Evolutionary conservation across 2,329 filamentous ascomycete species (phyloP).

Genomic region (Hawksworthiomyces lignivorus): DNA sequence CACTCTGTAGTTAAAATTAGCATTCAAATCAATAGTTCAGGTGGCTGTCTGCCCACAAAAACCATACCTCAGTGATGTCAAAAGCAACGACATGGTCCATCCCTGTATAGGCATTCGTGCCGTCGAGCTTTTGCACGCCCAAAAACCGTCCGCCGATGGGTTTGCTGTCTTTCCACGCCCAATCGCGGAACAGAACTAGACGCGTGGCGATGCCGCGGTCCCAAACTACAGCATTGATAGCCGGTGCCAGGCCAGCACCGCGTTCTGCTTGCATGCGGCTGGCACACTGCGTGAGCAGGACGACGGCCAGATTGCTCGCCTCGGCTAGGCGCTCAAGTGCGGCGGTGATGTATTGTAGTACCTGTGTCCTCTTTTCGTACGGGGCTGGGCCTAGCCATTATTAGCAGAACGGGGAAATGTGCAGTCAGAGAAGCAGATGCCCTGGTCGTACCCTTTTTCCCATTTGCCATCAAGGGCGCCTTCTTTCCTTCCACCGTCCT

Average conservation of each 20-base stretch:
- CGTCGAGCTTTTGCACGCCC: constrained; percentile 58
- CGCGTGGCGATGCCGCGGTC: constrained; percentile 68
- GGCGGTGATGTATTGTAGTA: constrained; percentile 56
- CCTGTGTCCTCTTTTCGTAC: constrained; percentile 29
- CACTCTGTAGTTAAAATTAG: no score
- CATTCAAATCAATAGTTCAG: no score
- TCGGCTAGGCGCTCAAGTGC: constrained; percentile 70
- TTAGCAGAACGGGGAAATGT: no score
- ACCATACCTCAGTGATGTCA: constrained; percentile 35
- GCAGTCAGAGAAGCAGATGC: no score
- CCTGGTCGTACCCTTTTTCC: constrained; percentile 10
- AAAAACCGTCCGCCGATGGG: constrained; percentile 48
- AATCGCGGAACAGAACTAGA: constrained; percentile 74
- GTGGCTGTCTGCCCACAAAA: constrained; percentile 1
- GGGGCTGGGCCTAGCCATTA: constrained; percentile 7
- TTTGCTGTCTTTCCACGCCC: constrained; percentile 43
- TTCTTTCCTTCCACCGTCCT: constrained; percentile 30
- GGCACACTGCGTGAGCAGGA: constrained; percentile 71
- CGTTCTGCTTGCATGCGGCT: constrained; percentile 66
- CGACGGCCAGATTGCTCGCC: constrained; percentile 61
- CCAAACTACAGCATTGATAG: constrained; percentile 71
- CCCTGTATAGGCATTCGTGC: constrained; percentile 34
- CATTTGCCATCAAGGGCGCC: constrained; percentile 13
- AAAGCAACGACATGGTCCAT: constrained; percentile 42
- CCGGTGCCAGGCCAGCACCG: constrained; percentile 63